Base-by-base conservation (phyloP, 176 grass and related monocot species). In the Guadua angustifolia region DNA sequence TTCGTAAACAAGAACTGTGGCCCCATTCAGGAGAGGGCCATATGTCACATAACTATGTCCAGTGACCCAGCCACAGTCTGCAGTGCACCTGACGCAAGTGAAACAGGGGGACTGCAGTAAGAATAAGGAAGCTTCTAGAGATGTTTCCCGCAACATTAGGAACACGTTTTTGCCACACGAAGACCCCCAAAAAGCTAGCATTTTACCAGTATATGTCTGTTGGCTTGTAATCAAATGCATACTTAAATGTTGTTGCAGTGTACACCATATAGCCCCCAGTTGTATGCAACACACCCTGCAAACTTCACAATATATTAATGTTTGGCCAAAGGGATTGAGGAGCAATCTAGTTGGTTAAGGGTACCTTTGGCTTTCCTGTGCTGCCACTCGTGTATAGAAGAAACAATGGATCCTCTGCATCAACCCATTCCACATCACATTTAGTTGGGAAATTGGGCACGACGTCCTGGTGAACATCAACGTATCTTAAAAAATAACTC, bases 51-150 rank as follows among this genome's bases (percentile, higher is more conserved):
- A 99, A 81, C 96, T 95, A 83, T 99, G 96, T 57, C 96, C 96
- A 76, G 96, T 99, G 69, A 99, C 95, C 96, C 96, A 99, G 7
- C 96, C 96, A 85, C 96, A 99, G 73, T 99, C 96, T 75, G 96
- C 96, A 84, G 96, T 99, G 71, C 96, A 99, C 96, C 96, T 99
- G 77, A 80, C 82, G 57, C 52, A 45, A 88, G 83, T 76, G 80
- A 83, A 73, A 87, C 25, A 89, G 69, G 76, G 58, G 25, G 72
- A 80, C 40, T 33, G 40, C 26, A 7, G 35, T 86, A 89, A 85
- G 85, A 85, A 89, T 17, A 79, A 24, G 29, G 4, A 44, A 56
- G 44, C 18, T 84, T 50, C 65, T 38, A 9, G 5, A 74, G 52
- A 78, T 9, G 21, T 21, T 88, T 32, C 38, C 5, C 35, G 4